Base-by-base conservation (phyloP, 495 filamentous ascomycete genomes). In the Neurospora sp. region DNA sequence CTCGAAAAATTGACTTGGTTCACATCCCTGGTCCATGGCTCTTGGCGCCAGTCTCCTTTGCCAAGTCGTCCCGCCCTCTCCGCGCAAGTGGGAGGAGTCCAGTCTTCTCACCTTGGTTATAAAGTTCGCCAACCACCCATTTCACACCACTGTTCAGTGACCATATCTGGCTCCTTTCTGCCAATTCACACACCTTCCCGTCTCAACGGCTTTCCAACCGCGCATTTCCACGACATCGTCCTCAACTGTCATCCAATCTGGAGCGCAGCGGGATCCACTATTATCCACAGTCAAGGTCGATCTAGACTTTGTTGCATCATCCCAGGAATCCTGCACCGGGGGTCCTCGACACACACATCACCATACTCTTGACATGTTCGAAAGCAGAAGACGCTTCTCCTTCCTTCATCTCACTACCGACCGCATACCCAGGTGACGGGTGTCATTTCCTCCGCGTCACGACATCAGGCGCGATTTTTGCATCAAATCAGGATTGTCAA, bases 391-490 rank as follows among this genome's bases (percentile, higher is more conserved):
- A 83, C 78, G 80, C 78, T 78, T 79, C 80, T 82, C 80, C 78
- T 84, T 81, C 76, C 82, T 80, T 65, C 53, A 18, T 84, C 83
- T 85, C 83, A 83, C 83, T 78, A 83, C 84, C 85, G 84, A 86
- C 81, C 83, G 84, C 83, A 86, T 83, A 83, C 83, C 85, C 82
- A 85, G 84, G 85, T 86, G 85, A 86, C 83, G 75, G 81, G 83
- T 75, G 78, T 85, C 82, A 82, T 83, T 80, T 79, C 80, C 79
- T 71, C 77, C 77, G 83, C 83, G 82, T 81, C 79, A 81, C 83
- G 82, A 81, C 83, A 83, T 65, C 80, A 80, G 78, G 80, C 84
- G 82, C 84, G 77, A 82, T 76, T 71, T 71, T 61, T 75, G 69
- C 71, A 70, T 11, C 22, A 27, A 72, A 59, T 72, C 59, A 69